Conservation (phyloP, 345 rosid species). For the Eucalyptus shirleyi region DNA sequence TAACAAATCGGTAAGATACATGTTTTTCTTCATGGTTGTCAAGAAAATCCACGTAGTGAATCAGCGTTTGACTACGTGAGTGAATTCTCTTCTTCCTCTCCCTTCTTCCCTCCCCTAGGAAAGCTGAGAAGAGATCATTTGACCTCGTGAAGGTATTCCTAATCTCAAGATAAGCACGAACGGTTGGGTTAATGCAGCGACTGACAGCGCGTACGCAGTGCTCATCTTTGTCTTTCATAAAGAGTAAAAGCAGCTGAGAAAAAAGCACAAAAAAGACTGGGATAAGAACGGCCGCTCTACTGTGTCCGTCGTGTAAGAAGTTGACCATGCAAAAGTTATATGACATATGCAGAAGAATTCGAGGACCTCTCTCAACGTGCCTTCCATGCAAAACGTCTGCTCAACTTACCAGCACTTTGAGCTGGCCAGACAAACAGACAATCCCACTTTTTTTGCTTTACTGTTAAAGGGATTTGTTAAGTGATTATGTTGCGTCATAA, state of each 20-base stretch:
- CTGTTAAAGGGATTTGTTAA: not conserved
- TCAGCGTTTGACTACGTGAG: not conserved
- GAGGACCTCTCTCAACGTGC: not conserved
- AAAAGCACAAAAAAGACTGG: not conserved
- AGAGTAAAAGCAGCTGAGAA: not conserved
- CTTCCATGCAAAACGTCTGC: not conserved
- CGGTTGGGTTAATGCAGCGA: not conserved
- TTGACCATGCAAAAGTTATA: not conserved
- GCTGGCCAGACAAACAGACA: not conserved
- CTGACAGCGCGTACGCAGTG: not conserved
- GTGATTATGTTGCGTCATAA: not conserved
- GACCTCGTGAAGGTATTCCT: not conserved
- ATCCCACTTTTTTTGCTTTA: not conserved
- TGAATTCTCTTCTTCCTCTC: not conserved
- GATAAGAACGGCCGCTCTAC: not conserved
- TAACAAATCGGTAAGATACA: not conserved
- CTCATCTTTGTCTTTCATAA: not conserved
- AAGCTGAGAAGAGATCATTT: not conserved
- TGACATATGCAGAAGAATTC: not conserved
- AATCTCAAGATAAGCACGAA: not conserved
- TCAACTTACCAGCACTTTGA: not conserved
- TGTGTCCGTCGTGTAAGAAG: not conserved
- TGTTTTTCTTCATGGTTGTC: not conserved
- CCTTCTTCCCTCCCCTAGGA: not conserved
- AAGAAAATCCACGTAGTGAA: not conserved